These are phyloP conservation scores for Pseudogymnoascus sp. DNA, from an alignment of 2,329 filamentous ascomycete species.

Conservation along the genomic window DNA sequence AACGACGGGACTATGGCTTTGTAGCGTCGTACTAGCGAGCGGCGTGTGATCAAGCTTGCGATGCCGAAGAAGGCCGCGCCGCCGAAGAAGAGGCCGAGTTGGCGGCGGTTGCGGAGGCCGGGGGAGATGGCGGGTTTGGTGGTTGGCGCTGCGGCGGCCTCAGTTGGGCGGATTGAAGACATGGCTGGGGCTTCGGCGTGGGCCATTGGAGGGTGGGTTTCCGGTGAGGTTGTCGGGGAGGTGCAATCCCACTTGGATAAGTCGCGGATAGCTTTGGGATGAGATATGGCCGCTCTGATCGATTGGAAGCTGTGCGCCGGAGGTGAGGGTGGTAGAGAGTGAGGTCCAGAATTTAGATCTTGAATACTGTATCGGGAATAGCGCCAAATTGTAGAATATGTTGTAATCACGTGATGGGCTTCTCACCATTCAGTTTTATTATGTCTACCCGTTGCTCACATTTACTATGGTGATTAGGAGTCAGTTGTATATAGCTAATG, in stretches of 20 bases:
- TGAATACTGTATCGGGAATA: neutral
- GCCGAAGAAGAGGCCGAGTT: conserved; percentile 64
- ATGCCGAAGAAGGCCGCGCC: conserved; percentile 71
- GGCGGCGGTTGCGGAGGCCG: conserved; percentile 33
- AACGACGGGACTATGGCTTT: conserved; percentile 60
- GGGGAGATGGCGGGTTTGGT: conserved; percentile 14
- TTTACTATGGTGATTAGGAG: neutral
- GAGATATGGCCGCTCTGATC: neutral
- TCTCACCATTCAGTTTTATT: neutral
- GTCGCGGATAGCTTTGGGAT: neutral
- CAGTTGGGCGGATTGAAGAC: neutral
- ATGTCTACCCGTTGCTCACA: neutral
- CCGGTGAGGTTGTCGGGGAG: neutral
- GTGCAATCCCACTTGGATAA: neutral
- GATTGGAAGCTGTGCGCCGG: neutral
- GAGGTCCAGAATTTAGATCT: conserved; percentile 9
- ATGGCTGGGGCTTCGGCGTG: conserved; percentile 5
- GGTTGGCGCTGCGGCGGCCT: conserved; percentile 13
- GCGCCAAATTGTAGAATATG: neutral
- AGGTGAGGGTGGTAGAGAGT: neutral
- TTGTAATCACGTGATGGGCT: neutral
- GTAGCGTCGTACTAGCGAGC: conserved; percentile 60
- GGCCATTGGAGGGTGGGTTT: conserved; percentile 6
- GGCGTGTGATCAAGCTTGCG: conserved; percentile 64
- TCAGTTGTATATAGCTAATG: neutral